Conservation (phyloP, 129 eudicot species). For the Silybum marianum region DNA sequence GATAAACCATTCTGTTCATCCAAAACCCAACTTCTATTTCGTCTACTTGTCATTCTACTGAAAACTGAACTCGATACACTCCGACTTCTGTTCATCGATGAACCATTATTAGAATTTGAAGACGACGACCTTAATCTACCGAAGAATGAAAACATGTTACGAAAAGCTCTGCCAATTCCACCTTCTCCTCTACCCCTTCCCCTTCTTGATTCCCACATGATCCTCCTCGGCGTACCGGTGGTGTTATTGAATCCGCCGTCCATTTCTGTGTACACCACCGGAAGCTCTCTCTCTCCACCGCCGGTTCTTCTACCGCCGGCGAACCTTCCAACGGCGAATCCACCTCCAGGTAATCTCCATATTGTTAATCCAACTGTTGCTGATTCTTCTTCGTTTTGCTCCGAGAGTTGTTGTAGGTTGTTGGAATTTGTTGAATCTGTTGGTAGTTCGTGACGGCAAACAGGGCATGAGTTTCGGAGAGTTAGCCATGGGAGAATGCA, state of each 20-base stretch:
- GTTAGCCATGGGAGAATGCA: constrained; percentile 43
- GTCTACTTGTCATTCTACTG: constrained; percentile 42
- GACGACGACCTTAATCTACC: constrained; percentile 52
- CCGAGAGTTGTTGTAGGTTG: constrained; percentile 11
- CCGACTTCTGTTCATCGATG: constrained; percentile 37
- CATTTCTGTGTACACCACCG: constrained; percentile 60
- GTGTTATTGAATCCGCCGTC: constrained; percentile 51
- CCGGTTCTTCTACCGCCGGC: constrained; percentile 47
- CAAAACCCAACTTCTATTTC: constrained; percentile 43
- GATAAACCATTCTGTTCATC: constrained; percentile 35
- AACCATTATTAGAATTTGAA: constrained; percentile 12
- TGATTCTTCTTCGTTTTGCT: constrained; percentile 38
- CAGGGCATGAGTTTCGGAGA: constrained; percentile 42
- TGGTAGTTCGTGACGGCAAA: constrained; percentile 50
- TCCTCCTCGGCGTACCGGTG: constrained; percentile 42
- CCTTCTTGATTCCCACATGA: constrained; percentile 53
- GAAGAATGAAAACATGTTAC: constrained; percentile 55
- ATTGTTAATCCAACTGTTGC: constrained; percentile 57
- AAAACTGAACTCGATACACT: constrained; percentile 43
- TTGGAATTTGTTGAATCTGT: constrained; percentile 23
- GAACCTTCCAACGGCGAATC: constrained; percentile 56
- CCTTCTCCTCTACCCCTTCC: constrained; percentile 52
- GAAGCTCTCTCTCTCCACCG: constrained; percentile 41
- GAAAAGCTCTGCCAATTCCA: constrained; percentile 52
- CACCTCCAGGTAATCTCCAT: constrained; percentile 69